Evolutionary conservation across 805 yeast genomes (phyloP).

Genomic region (Yarrowia deformans): DNA sequence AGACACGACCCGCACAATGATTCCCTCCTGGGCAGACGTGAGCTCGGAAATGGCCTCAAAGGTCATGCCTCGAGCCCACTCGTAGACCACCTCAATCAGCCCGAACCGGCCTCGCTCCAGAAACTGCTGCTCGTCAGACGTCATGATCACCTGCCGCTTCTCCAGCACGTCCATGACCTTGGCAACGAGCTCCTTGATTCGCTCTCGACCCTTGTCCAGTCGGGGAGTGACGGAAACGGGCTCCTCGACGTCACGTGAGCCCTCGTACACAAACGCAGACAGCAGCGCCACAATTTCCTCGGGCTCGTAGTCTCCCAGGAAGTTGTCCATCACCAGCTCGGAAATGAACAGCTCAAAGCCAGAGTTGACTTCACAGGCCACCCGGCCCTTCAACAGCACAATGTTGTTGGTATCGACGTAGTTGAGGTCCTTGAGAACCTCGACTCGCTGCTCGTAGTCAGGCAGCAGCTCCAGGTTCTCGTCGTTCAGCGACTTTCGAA

Average conservation of each 20-base stretch:
- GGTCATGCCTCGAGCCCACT: slow-evolving; percentile 96
- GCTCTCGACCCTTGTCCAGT: slow-evolving; percentile 65
- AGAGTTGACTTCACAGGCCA: slow-evolving; percentile 77
- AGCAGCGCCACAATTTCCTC: slow-evolving; percentile 96
- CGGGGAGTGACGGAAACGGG: slow-evolving; percentile 77
- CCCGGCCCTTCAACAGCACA: slow-evolving; percentile 84
- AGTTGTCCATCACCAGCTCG: slow-evolving; percentile 88
- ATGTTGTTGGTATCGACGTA: slow-evolving; percentile 80
- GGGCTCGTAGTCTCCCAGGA: slow-evolving; percentile 89
- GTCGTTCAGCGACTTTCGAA: slow-evolving; percentile 74
- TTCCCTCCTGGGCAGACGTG: slow-evolving; percentile 92
- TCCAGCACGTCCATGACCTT: slow-evolving; percentile 67
- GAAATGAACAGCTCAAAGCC: slow-evolving; percentile 93
- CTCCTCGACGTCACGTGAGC: slow-evolving; percentile 71
- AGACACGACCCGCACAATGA: slow-evolving; percentile 94
- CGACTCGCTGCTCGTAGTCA: slow-evolving; percentile 88
- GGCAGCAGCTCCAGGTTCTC: slow-evolving; percentile 90
- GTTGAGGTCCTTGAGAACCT: slow-evolving; percentile 76
- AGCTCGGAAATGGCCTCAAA: slow-evolving; percentile 90
- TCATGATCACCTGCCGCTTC: slow-evolving; percentile 73
- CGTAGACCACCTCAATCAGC: slow-evolving; percentile 90
- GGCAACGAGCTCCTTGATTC: slow-evolving; percentile 74
- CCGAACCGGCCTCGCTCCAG: slow-evolving; percentile 86
- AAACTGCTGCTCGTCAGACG: slow-evolving; percentile 86
- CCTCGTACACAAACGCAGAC: slow-evolving; percentile 93